These are phyloP conservation scores for Boletus tomentosulus DNA, from an alignment of 768 basidiomycete genomes.

Conservation along the genomic window DNA sequence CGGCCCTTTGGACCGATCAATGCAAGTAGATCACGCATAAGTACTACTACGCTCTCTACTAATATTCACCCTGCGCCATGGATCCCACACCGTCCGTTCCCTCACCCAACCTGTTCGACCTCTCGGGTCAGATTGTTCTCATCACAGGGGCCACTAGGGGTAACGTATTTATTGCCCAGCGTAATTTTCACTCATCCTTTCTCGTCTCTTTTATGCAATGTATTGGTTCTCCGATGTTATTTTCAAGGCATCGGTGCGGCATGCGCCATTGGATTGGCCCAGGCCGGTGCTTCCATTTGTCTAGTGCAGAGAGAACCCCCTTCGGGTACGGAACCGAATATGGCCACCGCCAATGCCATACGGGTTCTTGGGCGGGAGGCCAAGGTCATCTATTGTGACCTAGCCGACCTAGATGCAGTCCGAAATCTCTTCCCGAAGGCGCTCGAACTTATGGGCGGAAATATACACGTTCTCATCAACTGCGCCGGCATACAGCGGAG, in stretches of 20 bases:
- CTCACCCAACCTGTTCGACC: constrained; percentile 60
- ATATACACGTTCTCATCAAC: constrained; percentile 64
- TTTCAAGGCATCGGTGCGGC: constrained; percentile 51
- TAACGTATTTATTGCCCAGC: constrained; percentile 33
- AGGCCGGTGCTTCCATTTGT: constrained; percentile 51
- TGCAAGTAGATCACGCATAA: constrained; percentile 21
- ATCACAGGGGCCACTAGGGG: constrained; percentile 81
- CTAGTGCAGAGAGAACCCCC: constrained; percentile 44
- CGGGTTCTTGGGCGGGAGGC: constrained; percentile 32
- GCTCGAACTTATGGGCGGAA: constrained; percentile 45
- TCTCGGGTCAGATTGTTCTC: constrained; percentile 64
- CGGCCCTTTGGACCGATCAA: constrained; percentile 32
- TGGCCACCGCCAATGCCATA: constrained; percentile 35
- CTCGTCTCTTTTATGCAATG: constrained; percentile 11
- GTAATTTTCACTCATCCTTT: constrained; percentile 14
- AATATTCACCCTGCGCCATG: constrained; percentile 32
- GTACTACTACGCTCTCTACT: too few species aligned
- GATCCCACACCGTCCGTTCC: constrained; percentile 48
- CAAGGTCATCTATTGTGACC: constrained; percentile 53
- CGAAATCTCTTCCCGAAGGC: constrained; percentile 46
- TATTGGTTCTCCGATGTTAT: constrained; percentile 9
- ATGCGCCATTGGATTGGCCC: constrained; percentile 50
- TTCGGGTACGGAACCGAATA: constrained; percentile 31
- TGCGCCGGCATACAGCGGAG: constrained; percentile 62
- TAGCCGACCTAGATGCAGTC: constrained; percentile 48